Conservation (phyloP, 345 rosid genomes). For the Moricandia arvensis region DNA sequence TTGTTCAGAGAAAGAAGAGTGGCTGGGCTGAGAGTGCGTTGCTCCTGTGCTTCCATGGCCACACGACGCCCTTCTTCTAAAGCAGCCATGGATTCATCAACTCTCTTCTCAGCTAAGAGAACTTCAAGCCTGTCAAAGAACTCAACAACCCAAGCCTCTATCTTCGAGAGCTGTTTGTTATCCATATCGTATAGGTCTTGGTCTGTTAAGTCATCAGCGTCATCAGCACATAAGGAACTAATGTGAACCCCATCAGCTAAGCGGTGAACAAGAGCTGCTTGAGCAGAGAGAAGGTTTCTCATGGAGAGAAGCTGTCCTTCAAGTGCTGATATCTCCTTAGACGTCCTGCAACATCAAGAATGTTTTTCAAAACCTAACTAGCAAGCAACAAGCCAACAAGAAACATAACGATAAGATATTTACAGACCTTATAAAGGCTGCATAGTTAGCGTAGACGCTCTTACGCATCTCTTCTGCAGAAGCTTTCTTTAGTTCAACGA, state of each 20-base stretch:
- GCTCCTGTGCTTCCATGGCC: slow-evolving; percentile 44
- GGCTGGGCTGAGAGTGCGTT: slow-evolving; percentile 42
- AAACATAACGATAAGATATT: not conserved
- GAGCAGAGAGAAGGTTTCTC: slow-evolving; percentile 80
- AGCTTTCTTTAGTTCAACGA: slow-evolving; percentile 78
- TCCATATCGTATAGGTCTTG: slow-evolving; percentile 44
- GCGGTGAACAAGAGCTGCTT: slow-evolving; percentile 76
- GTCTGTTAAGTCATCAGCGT: slow-evolving; percentile 48
- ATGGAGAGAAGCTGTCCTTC: slow-evolving; percentile 89
- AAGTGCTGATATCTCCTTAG: slow-evolving; percentile 80
- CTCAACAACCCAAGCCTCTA: slow-evolving; percentile 62
- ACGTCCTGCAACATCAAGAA: slow-evolving; percentile 50
- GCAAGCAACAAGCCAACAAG: slow-evolving; percentile 1
- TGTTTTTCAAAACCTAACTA: not conserved
- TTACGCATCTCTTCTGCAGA: slow-evolving; percentile 98
- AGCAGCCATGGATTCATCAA: slow-evolving; percentile 71
- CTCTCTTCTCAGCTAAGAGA: slow-evolving; percentile 80
- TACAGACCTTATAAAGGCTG: slow-evolving; percentile 71
- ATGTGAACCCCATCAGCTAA: slow-evolving; percentile 64
- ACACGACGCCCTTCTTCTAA: slow-evolving; percentile 68
- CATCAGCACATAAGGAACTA: slow-evolving; percentile 49
- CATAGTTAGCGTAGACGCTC: slow-evolving; percentile 89
- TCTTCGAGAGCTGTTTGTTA: slow-evolving; percentile 47
- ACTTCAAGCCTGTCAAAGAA: slow-evolving; percentile 73
- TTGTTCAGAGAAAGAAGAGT: slow-evolving; percentile 45